phyloP scores from a whole-genome alignment of 225 moss, liverwort and hornwort genomes.

The Anthoceros angustus region DNA sequence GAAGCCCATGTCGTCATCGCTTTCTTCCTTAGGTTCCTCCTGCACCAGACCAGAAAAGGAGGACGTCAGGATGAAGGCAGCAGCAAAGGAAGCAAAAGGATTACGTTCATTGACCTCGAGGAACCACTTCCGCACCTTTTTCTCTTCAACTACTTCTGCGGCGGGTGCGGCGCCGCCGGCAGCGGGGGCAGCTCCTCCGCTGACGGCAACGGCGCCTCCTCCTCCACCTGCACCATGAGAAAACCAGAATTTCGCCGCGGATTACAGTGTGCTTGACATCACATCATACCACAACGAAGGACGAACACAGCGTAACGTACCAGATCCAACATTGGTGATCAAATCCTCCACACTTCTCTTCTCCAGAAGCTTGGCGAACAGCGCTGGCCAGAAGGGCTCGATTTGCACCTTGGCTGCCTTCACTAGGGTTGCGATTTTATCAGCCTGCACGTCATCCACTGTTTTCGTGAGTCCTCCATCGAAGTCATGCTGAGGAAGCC shows the following conservation, averaged over 20 bases:
- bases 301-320: conserved; percentile 13
- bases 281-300: background rate
- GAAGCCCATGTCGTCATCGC: conserved; percentile 60
- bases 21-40: conserved; percentile 55
- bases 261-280: too few relatives aligned
- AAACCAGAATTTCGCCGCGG: background rate
- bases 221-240: conserved; percentile 32
- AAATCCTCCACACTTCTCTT: conserved; percentile 66
- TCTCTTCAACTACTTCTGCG: conserved; percentile 27
- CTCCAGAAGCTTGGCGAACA: conserved; percentile 66
- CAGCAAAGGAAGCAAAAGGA: background rate
- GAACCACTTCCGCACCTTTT: conserved; percentile 13
- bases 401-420: conserved; percentile 46
- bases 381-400: conserved; percentile 58
- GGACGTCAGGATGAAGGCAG: background rate
- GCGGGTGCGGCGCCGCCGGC: conserved; percentile 22
- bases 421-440: conserved; percentile 51
- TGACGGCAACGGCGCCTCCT: conserved; percentile 40
- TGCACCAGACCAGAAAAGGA: conserved; percentile 8
- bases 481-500: too few relatives aligned
- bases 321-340: conserved; percentile 66
- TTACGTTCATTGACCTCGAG: background rate
- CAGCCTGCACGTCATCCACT: conserved; percentile 23
- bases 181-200: conserved; percentile 36
- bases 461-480: too few relatives aligned